Conservation (phyloP, 305 asterid species). For the Ilex paraguariensis region DNA sequence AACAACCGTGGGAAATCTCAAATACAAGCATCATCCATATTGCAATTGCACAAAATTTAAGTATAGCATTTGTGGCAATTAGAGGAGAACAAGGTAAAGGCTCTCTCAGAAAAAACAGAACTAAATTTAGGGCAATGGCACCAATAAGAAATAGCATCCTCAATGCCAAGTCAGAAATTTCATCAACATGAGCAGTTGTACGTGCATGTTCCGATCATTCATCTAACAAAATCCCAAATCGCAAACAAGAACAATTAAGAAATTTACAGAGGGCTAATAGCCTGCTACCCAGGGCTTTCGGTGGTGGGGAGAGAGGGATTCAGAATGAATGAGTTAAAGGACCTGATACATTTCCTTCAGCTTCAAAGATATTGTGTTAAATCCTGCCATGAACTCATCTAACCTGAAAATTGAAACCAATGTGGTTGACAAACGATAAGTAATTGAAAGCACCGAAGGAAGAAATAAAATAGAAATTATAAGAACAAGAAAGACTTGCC, state of each 20-base stretch:
- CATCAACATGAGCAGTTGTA: too few relatives aligned
- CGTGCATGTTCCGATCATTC: too few relatives aligned
- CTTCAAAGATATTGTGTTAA: slow-evolving; percentile 86
- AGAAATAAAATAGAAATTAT: background rate
- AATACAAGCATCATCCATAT: too few relatives aligned
- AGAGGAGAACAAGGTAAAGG: too few relatives aligned
- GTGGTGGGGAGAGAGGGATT: background rate
- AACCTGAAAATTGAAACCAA: slow-evolving; percentile 45
- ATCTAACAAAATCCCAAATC: too few relatives aligned
- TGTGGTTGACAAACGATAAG: background rate
- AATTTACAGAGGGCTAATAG: slow-evolving; percentile 7
- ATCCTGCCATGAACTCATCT: slow-evolving; percentile 96
- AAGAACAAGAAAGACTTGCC: slow-evolving; percentile 30
- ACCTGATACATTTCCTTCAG: slow-evolving; percentile 99
- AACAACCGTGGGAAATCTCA: too few relatives aligned
- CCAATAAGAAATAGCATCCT: too few relatives aligned
- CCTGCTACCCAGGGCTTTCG: background rate
- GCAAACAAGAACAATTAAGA: background rate
- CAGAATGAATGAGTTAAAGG: background rate
- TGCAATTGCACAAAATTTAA: too few relatives aligned
- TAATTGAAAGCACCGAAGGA: background rate
- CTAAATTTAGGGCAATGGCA: too few relatives aligned
- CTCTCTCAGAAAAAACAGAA: too few relatives aligned
- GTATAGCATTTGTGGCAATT: too few relatives aligned
- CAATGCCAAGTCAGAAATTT: too few relatives aligned